These are phyloP conservation scores for Aegilops sharonensis DNA, from an alignment of 176 grass and related monocot genomes.

Conservation along the genomic window DNA sequence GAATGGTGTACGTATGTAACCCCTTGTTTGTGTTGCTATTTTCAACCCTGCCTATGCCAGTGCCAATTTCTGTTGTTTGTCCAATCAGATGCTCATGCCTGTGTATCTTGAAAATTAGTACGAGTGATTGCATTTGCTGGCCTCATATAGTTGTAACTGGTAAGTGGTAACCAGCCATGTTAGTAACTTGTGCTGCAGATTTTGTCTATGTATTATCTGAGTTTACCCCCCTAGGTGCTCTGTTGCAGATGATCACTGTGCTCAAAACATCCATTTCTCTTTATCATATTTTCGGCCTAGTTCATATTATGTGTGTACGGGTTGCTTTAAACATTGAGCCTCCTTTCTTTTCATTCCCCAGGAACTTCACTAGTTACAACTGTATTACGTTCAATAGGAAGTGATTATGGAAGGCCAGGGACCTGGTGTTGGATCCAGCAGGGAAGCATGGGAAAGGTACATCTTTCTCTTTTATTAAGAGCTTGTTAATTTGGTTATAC, in stretches of 20 bases:
- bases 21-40: not conserved
- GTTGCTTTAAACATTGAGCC: constrained; percentile 8
- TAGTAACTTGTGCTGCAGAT: constrained; percentile 1
- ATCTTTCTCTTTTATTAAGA: constrained; percentile 9
- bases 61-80: constrained; percentile 24
- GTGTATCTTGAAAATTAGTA: not conserved
- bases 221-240: not conserved
- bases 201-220: not conserved
- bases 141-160: constrained; percentile 7
- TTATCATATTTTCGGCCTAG: not conserved
- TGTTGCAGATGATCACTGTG: too few species aligned
- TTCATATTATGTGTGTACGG: not conserved
- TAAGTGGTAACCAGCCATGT: not conserved
- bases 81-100: constrained; percentile 16
- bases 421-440: constrained; percentile 92
- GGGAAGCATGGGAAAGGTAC: constrained; percentile 75
- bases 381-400: constrained; percentile 80
- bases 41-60: not conserved
- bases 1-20: too few species aligned
- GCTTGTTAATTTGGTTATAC: constrained; percentile 2
- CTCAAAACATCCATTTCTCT: too few species aligned
- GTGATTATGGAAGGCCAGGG: constrained; percentile 69
- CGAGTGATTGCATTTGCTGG: not conserved
- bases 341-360: constrained; percentile 20
- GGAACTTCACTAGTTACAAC: constrained; percentile 83